phyloP scores from a whole-genome alignment of 352 stramenopile genomes.

The Pythium vanterpoolii region DNA sequence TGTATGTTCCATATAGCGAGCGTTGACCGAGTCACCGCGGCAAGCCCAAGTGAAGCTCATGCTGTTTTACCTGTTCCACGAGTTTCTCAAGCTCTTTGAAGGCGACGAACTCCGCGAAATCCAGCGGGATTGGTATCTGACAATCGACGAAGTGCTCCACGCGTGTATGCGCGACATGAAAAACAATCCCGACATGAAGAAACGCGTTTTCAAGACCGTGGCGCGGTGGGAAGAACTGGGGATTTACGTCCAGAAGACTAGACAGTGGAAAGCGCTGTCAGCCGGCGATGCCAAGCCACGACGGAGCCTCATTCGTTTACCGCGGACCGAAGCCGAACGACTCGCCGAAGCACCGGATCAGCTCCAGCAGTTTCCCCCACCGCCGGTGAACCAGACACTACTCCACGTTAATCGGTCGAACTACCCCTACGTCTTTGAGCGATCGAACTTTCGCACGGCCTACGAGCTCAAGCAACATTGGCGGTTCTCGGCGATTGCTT shows the following conservation, averaged over 20 bases:
- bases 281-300: conserved; percentile 68
- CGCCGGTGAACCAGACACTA: conserved; percentile 29
- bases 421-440: conserved; percentile 74
- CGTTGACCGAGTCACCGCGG: conserved; percentile 45
- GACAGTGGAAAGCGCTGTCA: conserved; percentile 71
- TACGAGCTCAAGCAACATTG: conserved; percentile 79
- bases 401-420: conserved; percentile 71
- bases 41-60: conserved; percentile 82
- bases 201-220: conserved; percentile 81
- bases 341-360: conserved; percentile 66
- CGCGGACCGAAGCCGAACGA: conserved; percentile 60
- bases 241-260: conserved; percentile 73
- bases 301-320: conserved; percentile 43
- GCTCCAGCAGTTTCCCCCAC: conserved; percentile 71
- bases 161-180: conserved; percentile 67
- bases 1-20: conserved; percentile 34
- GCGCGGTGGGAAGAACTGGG: conserved; percentile 84
- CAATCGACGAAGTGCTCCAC: conserved; percentile 73
- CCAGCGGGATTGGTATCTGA: conserved; percentile 79
- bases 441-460: conserved; percentile 46
- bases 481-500: conserved; percentile 73
- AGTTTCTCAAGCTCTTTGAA: conserved; percentile 84
- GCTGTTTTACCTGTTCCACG: conserved; percentile 85
- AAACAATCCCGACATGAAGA: conserved; percentile 60
- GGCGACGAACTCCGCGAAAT: conserved; percentile 49